Percentiles rank a stretch among this genome's conserved stretches.
Evolutionary conservation across 176 grass and related monocot species (phyloP).

Genomic region (Carex myosuroides): DNA sequence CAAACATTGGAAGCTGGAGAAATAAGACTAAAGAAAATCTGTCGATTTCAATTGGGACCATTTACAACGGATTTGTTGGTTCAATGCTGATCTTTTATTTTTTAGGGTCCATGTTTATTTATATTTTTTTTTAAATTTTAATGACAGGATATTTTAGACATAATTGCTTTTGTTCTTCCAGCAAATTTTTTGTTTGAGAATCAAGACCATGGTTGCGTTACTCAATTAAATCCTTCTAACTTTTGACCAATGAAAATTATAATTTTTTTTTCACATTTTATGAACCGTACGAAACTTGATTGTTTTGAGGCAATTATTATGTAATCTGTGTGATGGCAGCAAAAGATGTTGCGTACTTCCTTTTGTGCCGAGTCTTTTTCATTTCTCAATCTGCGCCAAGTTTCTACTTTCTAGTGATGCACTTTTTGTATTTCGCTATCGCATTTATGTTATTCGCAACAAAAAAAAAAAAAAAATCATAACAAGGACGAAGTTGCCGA

Average conservation of each 20-base stretch:
- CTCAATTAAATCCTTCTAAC: not conserved
- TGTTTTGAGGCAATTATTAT: not conserved
- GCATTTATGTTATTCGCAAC: not conserved
- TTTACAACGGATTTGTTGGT: conserved; percentile 1
- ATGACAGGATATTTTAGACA: not conserved
- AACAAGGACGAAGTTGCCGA: not conserved
- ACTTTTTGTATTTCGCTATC: not conserved
- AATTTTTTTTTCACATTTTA: not conserved
- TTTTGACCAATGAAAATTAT: not conserved
- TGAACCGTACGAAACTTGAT: not conserved
- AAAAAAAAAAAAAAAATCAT: no score
- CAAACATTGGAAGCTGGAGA: not conserved
- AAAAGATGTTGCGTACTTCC: not conserved
- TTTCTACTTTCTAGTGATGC: not conserved
- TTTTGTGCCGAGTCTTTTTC: not conserved
- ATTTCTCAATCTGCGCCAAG: not conserved
- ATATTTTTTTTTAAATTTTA: not conserved
- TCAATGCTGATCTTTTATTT: not conserved
- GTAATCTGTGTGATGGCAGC: not conserved
- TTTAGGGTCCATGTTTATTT: not conserved
- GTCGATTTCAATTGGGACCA: not conserved
- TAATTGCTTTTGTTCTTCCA: not conserved
- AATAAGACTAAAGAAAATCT: not conserved
- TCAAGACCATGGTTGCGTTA: not conserved
- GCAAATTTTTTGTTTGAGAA: not conserved